These are phyloP conservation scores for Russula dissimulans DNA, from an alignment of 768 basidiomycete species.

Conservation along the genomic window DNA sequence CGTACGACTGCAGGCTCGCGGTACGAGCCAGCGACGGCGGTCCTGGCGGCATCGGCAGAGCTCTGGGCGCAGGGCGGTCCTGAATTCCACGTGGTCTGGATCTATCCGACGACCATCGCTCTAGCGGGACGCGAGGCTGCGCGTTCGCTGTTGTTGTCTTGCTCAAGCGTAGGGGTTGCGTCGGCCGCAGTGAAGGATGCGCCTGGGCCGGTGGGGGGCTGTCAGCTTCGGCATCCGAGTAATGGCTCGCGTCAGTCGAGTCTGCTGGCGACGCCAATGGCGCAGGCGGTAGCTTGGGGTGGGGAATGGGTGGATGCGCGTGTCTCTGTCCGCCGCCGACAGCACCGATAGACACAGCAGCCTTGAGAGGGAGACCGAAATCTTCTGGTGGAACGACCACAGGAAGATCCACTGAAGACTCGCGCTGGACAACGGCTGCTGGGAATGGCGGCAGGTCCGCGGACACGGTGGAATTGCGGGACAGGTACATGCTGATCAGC, in stretches of 20 bases:
- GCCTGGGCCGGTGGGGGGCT: neutral
- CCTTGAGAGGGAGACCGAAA: neutral
- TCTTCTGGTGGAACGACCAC: neutral
- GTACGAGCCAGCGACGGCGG: neutral
- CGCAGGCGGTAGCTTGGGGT: neutral
- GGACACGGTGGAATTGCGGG: conserved; percentile 10
- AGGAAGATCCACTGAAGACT: neutral
- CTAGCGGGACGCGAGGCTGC: neutral
- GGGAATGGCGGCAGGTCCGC: conserved; percentile 18
- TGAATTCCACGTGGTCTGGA: no score
- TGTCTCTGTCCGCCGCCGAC: neutral
- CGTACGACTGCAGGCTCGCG: neutral
- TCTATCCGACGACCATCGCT: neutral
- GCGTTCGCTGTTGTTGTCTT: neutral
- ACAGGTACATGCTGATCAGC: conserved; percentile 26
- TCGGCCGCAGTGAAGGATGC: neutral
- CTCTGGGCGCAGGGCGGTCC: neutral
- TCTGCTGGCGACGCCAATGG: neutral
- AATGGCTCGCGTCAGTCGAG: conserved; percentile 10
- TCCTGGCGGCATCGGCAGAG: neutral
- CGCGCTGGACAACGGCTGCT: conserved; percentile 9
- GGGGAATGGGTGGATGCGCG: no score
- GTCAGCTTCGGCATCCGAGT: neutral
- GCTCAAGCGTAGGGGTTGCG: neutral
- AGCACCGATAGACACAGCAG: neutral